Percentiles rank a stretch among this genome's conserved stretches.
These are phyloP conservation scores for Alternaria sp. DNA, from an alignment of 2,329 filamentous ascomycete species.

Conservation along the genomic window DNA sequence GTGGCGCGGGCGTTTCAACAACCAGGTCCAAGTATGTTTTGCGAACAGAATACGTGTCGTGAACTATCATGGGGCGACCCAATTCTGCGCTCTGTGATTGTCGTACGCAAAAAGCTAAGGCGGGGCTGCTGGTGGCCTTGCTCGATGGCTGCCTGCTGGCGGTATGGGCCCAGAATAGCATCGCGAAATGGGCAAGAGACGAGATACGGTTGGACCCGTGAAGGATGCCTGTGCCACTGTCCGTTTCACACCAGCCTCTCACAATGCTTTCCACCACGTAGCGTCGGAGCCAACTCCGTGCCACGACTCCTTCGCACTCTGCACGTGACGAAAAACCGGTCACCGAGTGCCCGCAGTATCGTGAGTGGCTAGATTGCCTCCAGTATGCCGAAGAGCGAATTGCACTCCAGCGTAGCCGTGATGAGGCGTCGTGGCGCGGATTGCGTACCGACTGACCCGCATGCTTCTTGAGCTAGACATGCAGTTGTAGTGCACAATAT, in stretches of 20 bases:
- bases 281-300: conserved; percentile 11
- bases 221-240: conserved; percentile 15
- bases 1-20: conserved; percentile 3
- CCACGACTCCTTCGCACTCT: not conserved
- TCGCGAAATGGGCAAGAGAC: conserved; percentile 3
- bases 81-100: not conserved
- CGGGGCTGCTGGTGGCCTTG: not conserved
- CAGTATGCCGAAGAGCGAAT: conserved; percentile 7
- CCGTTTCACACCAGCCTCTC: conserved; percentile 3
- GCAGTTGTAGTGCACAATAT: conserved; percentile 1
- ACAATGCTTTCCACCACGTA: not conserved
- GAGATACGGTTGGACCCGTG: conserved; percentile 12
- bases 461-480: not conserved
- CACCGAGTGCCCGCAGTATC: conserved; percentile 7
- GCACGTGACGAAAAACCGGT: conserved; percentile 11
- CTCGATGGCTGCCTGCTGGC: not conserved
- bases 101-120: not conserved
- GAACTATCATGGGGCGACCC: not conserved
- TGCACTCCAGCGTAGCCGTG: not conserved
- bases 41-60: not conserved
- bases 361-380: conserved; percentile 3
- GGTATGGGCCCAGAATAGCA: conserved; percentile 6
- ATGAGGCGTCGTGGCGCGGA: conserved; percentile 10
- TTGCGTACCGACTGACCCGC: conserved; percentile 11
- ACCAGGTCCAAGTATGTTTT: not conserved